Percentiles rank a stretch among this genome's conserved stretches.
These are phyloP conservation scores for Extremus antarcticus DNA, from an alignment of 495 filamentous ascomycete genomes.

Conservation along the genomic window DNA sequence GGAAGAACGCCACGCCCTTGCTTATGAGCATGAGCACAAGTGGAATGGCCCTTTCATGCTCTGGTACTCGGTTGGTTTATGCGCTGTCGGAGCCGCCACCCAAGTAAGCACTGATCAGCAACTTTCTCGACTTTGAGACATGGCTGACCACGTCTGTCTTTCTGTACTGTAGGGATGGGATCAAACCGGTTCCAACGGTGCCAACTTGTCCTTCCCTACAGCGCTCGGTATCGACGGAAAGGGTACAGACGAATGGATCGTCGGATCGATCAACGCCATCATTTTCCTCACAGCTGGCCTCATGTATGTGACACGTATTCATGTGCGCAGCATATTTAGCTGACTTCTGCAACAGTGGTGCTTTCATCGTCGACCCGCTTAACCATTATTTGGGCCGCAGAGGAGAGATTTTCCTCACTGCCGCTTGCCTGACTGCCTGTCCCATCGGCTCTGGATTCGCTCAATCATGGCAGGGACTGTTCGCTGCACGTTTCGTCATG, in stretches of 20 bases:
- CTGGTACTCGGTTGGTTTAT: constrained; percentile 59
- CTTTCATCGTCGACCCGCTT: constrained; percentile 42
- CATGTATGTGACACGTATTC: constrained; percentile 2
- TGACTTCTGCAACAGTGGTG: constrained; percentile 7
- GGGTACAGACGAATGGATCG: constrained; percentile 2
- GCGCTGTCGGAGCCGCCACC: constrained; percentile 60
- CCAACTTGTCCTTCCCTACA: constrained; percentile 51
- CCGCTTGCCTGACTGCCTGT: constrained; percentile 34
- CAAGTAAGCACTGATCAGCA: no score
- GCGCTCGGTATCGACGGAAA: constrained; percentile 36
- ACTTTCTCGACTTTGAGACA: no score
- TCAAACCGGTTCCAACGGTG: constrained; percentile 65
- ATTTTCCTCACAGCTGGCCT: constrained; percentile 19
- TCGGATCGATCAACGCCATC: constrained; percentile 17
- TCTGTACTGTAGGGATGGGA: no score
- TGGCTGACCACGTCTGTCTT: no score
- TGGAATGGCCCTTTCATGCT: constrained; percentile 54
- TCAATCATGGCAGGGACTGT: constrained; percentile 43
- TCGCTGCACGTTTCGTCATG: constrained; percentile 47
- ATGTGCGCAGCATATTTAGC: background rate
- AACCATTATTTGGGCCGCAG: constrained; percentile 46
- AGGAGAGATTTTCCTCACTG: constrained; percentile 46
- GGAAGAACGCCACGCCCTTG: constrained; percentile 42
- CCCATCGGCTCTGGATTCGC: constrained; percentile 41
- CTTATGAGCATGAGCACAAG: constrained; percentile 48